phyloP scores from a whole-genome alignment of 129 eudicot species.

The Pseudognaphalium luteoalbum region DNA sequence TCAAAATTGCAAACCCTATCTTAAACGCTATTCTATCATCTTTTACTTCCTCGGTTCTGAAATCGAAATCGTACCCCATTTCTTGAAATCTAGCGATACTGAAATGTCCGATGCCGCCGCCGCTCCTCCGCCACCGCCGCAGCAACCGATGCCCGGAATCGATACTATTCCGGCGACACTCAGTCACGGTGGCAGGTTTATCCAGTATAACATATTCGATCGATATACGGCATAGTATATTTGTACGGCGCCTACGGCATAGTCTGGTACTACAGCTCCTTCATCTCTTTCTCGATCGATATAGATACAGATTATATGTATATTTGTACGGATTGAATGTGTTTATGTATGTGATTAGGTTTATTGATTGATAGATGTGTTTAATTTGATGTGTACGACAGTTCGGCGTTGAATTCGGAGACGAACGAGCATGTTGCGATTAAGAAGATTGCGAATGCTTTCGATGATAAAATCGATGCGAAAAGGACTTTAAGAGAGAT shows the following conservation, averaged over 20 bases:
- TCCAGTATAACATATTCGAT: constrained; percentile 80
- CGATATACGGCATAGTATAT: constrained; percentile 30
- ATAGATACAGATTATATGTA: background rate
- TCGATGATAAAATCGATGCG: constrained; percentile 76
- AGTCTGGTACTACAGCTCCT: constrained; percentile 51
- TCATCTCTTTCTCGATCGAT: background rate
- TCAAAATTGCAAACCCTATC: too few relatives aligned
- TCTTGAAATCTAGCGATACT: constrained; percentile 53
- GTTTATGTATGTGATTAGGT: background rate
- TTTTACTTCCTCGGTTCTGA: too few relatives aligned
- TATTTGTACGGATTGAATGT: too few relatives aligned
- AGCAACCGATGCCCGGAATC: constrained; percentile 43
- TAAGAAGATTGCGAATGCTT: constrained; percentile 87
- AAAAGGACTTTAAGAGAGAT: constrained; percentile 90
- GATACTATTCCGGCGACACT: constrained; percentile 65
- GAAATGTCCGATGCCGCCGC: constrained; percentile 68
- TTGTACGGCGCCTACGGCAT: constrained; percentile 80
- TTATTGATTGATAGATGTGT: background rate
- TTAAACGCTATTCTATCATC: too few relatives aligned
- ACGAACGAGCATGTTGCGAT: constrained; percentile 84
- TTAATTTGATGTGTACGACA: constrained; percentile 18
- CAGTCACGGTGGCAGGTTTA: constrained; percentile 88
- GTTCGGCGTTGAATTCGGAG: constrained; percentile 89
- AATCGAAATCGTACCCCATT: too few relatives aligned
- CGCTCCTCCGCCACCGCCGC: constrained; percentile 37